phyloP scores from a whole-genome alignment of 306 rosid species.

The Geum urbanum region DNA sequence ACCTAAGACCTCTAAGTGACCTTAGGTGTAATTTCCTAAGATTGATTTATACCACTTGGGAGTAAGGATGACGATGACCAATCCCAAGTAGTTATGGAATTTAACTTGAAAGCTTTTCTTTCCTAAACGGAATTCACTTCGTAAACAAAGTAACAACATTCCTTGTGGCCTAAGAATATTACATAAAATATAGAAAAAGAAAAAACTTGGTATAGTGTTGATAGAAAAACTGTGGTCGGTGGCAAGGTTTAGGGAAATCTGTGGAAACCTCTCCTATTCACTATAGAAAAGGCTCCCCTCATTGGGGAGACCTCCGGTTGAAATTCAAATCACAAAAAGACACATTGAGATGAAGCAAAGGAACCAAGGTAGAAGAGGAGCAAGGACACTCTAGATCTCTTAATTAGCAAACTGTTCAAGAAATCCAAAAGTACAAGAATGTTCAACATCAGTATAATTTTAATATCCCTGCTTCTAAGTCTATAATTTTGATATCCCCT shows the following conservation, averaged over 20 bases:
- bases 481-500: conserved; percentile 16
- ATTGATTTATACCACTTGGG: background rate
- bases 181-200: too few relatives aligned
- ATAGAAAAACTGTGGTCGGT: too few relatives aligned
- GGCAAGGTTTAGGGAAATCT: too few relatives aligned
- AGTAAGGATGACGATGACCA: background rate
- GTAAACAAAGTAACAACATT: background rate
- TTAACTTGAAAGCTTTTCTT: background rate
- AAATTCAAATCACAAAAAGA: background rate
- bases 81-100: background rate
- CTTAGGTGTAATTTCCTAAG: too few relatives aligned
- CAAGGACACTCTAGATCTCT: background rate
- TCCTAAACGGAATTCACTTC: background rate
- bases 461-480: conserved; percentile 30
- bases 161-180: background rate
- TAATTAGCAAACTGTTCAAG: conserved; percentile 5
- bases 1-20: too few relatives aligned
- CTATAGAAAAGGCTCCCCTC: background rate
- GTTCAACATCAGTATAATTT: conserved; percentile 8
- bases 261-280: too few relatives aligned
- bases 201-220: too few relatives aligned
- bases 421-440: conserved; percentile 22
- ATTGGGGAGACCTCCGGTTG: background rate
- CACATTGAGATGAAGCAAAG: background rate
- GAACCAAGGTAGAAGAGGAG: background rate